A percentile compares a stretch with the other conserved stretches of the same genome.
Evolutionary conservation across 2,329 filamentous ascomycete genomes (phyloP).

Genomic region (Phyllosticta citrichinensis): DNA sequence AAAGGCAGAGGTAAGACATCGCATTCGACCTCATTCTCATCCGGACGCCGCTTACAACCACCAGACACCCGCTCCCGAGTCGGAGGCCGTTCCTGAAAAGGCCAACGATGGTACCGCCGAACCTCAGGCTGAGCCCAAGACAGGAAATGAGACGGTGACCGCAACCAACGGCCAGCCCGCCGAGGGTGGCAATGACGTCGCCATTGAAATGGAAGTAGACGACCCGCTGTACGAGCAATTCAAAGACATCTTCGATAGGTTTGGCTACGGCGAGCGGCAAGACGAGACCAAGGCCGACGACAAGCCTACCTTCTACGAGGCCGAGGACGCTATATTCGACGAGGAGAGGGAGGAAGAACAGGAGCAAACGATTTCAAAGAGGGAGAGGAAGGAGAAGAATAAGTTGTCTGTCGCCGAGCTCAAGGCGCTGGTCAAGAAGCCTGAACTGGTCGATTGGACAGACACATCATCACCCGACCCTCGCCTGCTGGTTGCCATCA

Average conservation of each 20-base stretch:
- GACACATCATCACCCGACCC: constrained; percentile 88
- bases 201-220: constrained; percentile 48
- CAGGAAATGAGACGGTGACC: constrained; percentile 12
- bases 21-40: not conserved
- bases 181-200: constrained; percentile 27
- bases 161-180: constrained; percentile 23
- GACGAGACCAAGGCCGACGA: constrained; percentile 47
- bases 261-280: constrained; percentile 48
- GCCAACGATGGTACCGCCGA: constrained; percentile 23
- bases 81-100: constrained; percentile 23
- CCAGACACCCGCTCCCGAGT: not conserved
- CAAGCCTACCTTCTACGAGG: constrained; percentile 77
- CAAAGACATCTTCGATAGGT: constrained; percentile 72
- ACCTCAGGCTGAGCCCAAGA: constrained; percentile 18
- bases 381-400: constrained; percentile 83
- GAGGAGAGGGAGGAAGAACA: constrained; percentile 63
- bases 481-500: constrained; percentile 82
- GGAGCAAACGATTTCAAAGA: constrained; percentile 72
- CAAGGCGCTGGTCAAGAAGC: constrained; percentile 81
- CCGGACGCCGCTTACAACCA: not conserved
- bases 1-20: constrained; percentile 51
- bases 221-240: constrained; percentile 81
- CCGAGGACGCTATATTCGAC: constrained; percentile 77
- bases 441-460: constrained; percentile 95
- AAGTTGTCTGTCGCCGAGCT: constrained; percentile 92